These are phyloP conservation scores for Typha latifolia DNA, from an alignment of 176 grass and related monocot species.

Conservation along the genomic window DNA sequence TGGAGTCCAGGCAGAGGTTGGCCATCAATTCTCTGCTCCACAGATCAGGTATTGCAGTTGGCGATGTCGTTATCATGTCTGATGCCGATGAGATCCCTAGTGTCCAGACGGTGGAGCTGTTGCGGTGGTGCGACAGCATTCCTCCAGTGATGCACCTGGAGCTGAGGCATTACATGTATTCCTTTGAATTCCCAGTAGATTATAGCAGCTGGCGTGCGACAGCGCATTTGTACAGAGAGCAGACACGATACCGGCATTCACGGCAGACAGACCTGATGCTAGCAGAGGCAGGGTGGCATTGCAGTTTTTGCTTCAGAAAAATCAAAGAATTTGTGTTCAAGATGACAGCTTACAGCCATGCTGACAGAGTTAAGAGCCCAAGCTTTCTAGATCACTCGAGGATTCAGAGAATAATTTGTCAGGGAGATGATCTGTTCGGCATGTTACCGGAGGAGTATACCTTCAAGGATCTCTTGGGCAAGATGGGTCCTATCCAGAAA, in stretches of 20 bases:
- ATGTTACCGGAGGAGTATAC: constrained; percentile 96
- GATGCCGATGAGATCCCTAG: constrained; percentile 92
- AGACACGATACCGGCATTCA: constrained; percentile 69
- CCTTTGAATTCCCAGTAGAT: constrained; percentile 89
- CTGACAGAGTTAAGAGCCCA: constrained; percentile 49
- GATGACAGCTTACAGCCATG: constrained; percentile 91
- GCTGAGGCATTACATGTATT: constrained; percentile 84
- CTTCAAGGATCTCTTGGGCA: constrained; percentile 70
- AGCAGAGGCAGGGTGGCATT: constrained; percentile 85
- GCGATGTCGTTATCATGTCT: constrained; percentile 88
- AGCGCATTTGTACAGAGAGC: constrained; percentile 45
- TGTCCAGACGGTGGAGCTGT: constrained; percentile 58
- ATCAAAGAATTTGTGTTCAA: constrained; percentile 92
- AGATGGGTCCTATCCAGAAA: constrained; percentile 62
- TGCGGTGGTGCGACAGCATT: constrained; percentile 91
- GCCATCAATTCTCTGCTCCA: constrained; percentile 53
- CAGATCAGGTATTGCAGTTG: constrained; percentile 56
- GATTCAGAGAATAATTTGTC: constrained; percentile 88
- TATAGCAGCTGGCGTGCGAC: constrained; percentile 72
- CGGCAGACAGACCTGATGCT: constrained; percentile 68
- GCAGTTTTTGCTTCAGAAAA: constrained; percentile 87
- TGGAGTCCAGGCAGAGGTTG: constrained; percentile 60
- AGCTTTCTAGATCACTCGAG: constrained; percentile 60
- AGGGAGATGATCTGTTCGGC: constrained; percentile 78
- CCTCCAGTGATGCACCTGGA: constrained; percentile 89